These are phyloP conservation scores for Musa troglodytarum DNA, from an alignment of 176 grass and related monocot species.

Conservation along the genomic window DNA sequence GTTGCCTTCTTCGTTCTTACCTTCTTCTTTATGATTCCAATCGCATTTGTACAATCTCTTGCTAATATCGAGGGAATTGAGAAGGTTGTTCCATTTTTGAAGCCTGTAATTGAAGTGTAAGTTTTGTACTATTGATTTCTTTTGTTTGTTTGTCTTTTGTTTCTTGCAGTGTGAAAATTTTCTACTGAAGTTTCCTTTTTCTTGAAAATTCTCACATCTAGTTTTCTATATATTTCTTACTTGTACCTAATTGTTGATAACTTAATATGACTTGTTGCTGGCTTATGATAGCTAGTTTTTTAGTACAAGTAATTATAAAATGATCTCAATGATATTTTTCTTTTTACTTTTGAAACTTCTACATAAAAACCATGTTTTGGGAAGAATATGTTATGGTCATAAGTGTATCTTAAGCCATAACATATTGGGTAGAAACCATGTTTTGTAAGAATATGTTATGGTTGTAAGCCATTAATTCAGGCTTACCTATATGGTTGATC, in stretches of 20 bases:
- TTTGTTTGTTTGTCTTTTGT: neutral
- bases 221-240: neutral
- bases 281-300: no score
- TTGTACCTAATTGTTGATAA: neutral
- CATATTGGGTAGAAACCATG: no score
- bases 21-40: conserved; percentile 17
- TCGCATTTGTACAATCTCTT: conserved; percentile 14
- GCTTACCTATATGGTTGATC: no score
- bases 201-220: neutral
- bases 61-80: conserved; percentile 19
- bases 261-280: neutral
- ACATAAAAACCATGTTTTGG: no score
- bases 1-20: conserved; percentile 13
- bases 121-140: neutral
- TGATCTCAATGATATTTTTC: no score
- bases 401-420: no score
- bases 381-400: no score
- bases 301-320: no score
- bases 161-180: neutral
- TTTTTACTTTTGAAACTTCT: no score
- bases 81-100: conserved; percentile 11
- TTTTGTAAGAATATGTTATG: no score
- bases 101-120: conserved; percentile 15
- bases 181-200: neutral
- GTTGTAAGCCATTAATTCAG: no score